Conservation (phyloP, 108 stramenopile genomes). For the Poteriospumella lacustris region DNA sequence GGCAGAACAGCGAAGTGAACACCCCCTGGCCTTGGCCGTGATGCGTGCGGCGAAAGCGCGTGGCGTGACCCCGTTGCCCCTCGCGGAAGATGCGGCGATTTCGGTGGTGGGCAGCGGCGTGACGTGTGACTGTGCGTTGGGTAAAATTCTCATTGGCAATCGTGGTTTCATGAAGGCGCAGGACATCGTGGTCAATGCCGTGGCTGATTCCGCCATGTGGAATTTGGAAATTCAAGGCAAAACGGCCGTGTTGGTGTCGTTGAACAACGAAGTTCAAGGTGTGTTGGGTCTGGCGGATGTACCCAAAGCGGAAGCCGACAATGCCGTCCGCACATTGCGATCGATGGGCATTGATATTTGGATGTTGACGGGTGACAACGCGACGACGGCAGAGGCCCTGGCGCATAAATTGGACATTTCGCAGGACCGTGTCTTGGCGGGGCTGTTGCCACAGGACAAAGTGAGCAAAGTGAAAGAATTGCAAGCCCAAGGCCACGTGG, state of each 20-base stretch:
- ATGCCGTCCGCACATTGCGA: constrained; percentile 58
- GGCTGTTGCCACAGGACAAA: constrained; percentile 60
- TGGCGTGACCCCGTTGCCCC: not conserved
- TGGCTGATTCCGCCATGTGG: constrained; percentile 17
- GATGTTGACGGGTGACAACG: constrained; percentile 95
- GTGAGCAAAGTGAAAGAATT: constrained; percentile 58
- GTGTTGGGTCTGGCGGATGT: constrained; percentile 77
- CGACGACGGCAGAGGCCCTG: constrained; percentile 73
- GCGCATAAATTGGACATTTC: constrained; percentile 69
- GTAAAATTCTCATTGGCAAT: not conserved
- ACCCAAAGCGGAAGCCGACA: constrained; percentile 62
- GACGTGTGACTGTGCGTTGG: not conserved
- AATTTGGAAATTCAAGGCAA: constrained; percentile 64
- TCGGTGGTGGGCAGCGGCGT: not conserved
- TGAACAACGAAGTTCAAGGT: constrained; percentile 62
- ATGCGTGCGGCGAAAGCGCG: constrained; percentile 22
- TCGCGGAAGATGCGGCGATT: not conserved
- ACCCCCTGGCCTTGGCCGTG: constrained; percentile 45
- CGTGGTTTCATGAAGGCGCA: constrained; percentile 15
- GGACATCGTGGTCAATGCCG: not conserved
- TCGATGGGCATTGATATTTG: constrained; percentile 75
- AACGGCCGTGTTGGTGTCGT: constrained; percentile 71
- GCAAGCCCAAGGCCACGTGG: constrained; percentile 61
- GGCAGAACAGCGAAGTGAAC: constrained; percentile 38
- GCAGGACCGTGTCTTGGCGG: constrained; percentile 65